Evolutionary conservation across 306 rosid species (phyloP).

Genomic region (Cucurbita pepo): DNA sequence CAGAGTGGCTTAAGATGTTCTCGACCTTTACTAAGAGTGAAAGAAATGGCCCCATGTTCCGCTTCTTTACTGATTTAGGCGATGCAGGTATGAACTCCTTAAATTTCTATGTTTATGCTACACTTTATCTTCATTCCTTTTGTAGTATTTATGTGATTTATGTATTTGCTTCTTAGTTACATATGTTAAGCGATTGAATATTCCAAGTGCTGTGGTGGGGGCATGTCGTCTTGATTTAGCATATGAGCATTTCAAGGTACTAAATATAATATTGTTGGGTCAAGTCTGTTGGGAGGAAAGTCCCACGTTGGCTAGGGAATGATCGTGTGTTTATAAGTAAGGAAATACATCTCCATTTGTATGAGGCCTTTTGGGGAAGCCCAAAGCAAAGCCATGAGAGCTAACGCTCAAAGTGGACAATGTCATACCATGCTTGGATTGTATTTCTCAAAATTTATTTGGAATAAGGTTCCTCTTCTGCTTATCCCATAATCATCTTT

Average conservation of each 20-base stretch:
- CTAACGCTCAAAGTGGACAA: too few species aligned
- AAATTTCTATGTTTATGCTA: neutral
- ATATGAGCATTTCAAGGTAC: slow-evolving; percentile 91
- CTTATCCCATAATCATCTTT: too few species aligned
- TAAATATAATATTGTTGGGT: slow-evolving; percentile 1
- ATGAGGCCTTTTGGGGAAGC: too few species aligned
- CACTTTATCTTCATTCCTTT: neutral
- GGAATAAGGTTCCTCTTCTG: too few species aligned
- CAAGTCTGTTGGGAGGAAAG: neutral
- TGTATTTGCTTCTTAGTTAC: slow-evolving; percentile 39
- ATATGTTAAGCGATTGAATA: slow-evolving; percentile 76
- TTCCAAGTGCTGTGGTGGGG: slow-evolving; percentile 98
- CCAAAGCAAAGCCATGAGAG: too few species aligned
- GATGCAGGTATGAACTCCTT: slow-evolving; percentile 61
- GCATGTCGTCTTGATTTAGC: slow-evolving; percentile 95
- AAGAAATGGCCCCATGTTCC: slow-evolving; percentile 84
- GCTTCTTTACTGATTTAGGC: slow-evolving; percentile 91
- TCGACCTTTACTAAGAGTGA: slow-evolving; percentile 62
- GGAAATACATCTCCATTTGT: too few species aligned
- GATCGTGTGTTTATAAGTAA: too few species aligned
- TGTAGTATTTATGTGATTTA: neutral
- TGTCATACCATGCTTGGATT: too few species aligned
- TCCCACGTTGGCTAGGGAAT: too few species aligned
- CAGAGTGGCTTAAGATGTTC: slow-evolving; percentile 81
- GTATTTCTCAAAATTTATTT: too few species aligned